Conservation (phyloP, 345 rosid genomes). For the Salix viminalis region DNA sequence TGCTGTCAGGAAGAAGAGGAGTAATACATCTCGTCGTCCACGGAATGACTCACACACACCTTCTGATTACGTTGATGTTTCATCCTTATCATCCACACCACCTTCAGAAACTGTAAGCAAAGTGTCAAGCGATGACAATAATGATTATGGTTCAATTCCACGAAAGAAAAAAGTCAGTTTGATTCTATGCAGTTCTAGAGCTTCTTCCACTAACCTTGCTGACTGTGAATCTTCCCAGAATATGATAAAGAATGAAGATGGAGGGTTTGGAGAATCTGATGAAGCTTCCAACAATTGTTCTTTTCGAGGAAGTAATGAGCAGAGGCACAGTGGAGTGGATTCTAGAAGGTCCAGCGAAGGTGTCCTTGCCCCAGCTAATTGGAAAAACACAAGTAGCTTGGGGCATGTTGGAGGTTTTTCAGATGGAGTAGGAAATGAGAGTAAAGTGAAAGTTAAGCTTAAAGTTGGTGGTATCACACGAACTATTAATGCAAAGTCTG, state of each 20-base stretch:
- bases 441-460: slow-evolving; percentile 31
- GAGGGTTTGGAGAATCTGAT: slow-evolving; percentile 54
- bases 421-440: slow-evolving; percentile 20
- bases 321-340: slow-evolving; percentile 31
- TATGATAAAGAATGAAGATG: slow-evolving; percentile 41
- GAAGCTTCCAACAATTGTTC: slow-evolving; percentile 65
- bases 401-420: slow-evolving; percentile 11
- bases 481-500: slow-evolving; percentile 26
- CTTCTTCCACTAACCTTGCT: slow-evolving; percentile 16
- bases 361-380: slow-evolving; percentile 30
- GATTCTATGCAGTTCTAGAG: slow-evolving; percentile 13
- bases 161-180: slow-evolving; percentile 10
- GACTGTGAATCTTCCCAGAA: slow-evolving; percentile 38
- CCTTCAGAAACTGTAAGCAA: slow-evolving; percentile 54
- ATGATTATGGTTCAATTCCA: slow-evolving; percentile 5
- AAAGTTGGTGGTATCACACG: slow-evolving; percentile 28
- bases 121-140: slow-evolving; percentile 3
- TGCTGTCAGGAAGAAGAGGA: slow-evolving; percentile 66
- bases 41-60: slow-evolving; percentile 51
- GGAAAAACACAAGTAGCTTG: slow-evolving; percentile 18
- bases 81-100: slow-evolving; percentile 66
- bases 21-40: slow-evolving; percentile 57
- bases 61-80: slow-evolving; percentile 47
- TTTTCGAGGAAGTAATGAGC: slow-evolving; percentile 37
- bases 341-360: slow-evolving; percentile 34